These are phyloP conservation scores for Licmophora abbreviata DNA, from an alignment of 108 stramenopile species.

Conservation along the genomic window DNA sequence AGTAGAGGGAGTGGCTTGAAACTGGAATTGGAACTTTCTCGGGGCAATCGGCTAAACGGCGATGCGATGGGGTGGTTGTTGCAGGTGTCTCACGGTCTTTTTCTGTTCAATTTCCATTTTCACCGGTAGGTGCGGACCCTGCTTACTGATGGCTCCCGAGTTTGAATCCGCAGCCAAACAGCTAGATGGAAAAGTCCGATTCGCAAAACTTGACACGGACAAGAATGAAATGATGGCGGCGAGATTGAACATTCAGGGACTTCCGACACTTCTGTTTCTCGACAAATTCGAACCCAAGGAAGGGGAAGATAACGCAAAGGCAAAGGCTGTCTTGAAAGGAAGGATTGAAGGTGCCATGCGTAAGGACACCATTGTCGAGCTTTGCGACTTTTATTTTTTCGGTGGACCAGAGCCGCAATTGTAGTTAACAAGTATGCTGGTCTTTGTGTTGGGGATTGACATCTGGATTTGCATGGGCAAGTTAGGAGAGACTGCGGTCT, in stretches of 20 bases:
- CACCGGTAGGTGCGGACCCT: constrained; percentile 53
- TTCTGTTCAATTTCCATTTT: neutral
- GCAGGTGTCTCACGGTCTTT: constrained; percentile 1
- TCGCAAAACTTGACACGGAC: constrained; percentile 78
- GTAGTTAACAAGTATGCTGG: neutral
- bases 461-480: no score
- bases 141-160: constrained; percentile 77
- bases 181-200: constrained; percentile 58
- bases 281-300: constrained; percentile 55
- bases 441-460: no score
- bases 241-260: constrained; percentile 69
- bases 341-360: constrained; percentile 72
- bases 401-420: constrained; percentile 53
- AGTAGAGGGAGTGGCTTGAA: no score
- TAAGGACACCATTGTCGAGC: constrained; percentile 55
- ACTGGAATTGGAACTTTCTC: no score
- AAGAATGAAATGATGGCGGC: constrained; percentile 67
- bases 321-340: constrained; percentile 67
- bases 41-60: no score
- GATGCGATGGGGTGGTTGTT: neutral
- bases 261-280: constrained; percentile 70
- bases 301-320: constrained; percentile 32
- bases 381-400: constrained; percentile 73
- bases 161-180: constrained; percentile 75
- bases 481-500: no score